Evolutionary conservation across 1,284 basidiomycete genomes (phyloP), one percentile per base, ranked within the genome.

Genomic region (Neonothopanus nambi): DNA sequence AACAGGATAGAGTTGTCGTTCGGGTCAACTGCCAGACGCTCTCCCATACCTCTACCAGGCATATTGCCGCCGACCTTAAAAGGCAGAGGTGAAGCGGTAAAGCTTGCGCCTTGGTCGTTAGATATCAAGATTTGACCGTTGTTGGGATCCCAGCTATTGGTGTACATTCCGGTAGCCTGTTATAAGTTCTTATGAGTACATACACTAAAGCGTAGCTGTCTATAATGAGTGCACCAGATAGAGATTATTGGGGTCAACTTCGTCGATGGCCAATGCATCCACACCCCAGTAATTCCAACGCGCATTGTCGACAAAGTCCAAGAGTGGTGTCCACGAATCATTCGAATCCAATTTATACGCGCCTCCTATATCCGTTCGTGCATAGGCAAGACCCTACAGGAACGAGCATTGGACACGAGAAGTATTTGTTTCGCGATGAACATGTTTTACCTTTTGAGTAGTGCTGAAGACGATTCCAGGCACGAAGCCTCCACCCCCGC

Each of bases 61-160:
- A 15, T 57, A 17, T 26, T 45, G 5, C 83, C 83, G 35, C 80
- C 79, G 26, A 84, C 75, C 57, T 87, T 86, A 74, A 87, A 86
- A 1, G 83, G 78, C 1, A 87, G 67, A 4, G 61, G 54, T 1
- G 78, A 77, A 3, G 73, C 59, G 0, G 74, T 79, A 65, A 79
- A 87, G 0, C 80, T 81, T 15, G 72, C 63, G 11, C 84, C 84
- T 54, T 77, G 73, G 61, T 87, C 78, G 5, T 72, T 75, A 9
- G 84, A 86, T 42, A 80, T 78, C n/a, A 87, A 67, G 41, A 87
- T 85, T 48, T 78, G 74, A 2, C 84, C 85, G 52, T 85, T 82
- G 61, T 80, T 84, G 2, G 84, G 82, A 59, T 85, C 84, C 75
- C 75, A 86, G 30, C 71, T 78, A 64, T 85, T 86, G 3, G 84